Conservation (phyloP, 2,329 filamentous ascomycete species). For the Aspergillus alliaceus region DNA sequence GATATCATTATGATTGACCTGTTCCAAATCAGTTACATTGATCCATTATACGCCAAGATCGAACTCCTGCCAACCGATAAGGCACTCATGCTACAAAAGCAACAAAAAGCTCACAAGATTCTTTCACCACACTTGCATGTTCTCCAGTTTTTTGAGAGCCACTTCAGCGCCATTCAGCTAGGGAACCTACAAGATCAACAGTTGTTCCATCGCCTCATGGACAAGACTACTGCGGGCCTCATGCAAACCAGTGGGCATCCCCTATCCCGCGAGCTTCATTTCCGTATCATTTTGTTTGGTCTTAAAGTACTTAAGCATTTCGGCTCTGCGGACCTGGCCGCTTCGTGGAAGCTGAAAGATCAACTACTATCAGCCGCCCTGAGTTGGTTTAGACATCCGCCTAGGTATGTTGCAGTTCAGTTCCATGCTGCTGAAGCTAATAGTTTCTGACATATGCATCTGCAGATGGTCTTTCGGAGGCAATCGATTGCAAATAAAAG, state of each 20-base stretch:
- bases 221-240: conserved; percentile 74
- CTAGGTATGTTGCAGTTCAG: conserved; percentile 50
- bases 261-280: conserved; percentile 85
- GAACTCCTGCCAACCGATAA: conserved; percentile 93
- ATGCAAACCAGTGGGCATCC: conserved; percentile 73
- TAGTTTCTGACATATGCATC: conserved; percentile 17
- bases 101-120: conserved; percentile 76
- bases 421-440: background rate
- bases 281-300: conserved; percentile 82
- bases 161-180: conserved; percentile 90
- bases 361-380: conserved; percentile 82
- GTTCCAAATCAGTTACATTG: conserved; percentile 58
- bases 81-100: conserved; percentile 68
- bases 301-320: conserved; percentile 74
- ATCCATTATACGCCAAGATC: conserved; percentile 87
- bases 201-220: conserved; percentile 78
- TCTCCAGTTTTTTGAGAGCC: conserved; percentile 86
- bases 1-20: conserved; percentile 12
- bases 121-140: conserved; percentile 84
- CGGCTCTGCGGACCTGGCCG: conserved; percentile 61
- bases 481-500: conserved; percentile 89
- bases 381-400: conserved; percentile 81
- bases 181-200: conserved; percentile 78
- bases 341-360: conserved; percentile 83
- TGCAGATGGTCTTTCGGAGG: conserved; percentile 90